A percentile compares a stretch with the other conserved stretches of the same genome.
phyloP scores from a whole-genome alignment of 257 asterid genomes.

The Datura wrightii region DNA sequence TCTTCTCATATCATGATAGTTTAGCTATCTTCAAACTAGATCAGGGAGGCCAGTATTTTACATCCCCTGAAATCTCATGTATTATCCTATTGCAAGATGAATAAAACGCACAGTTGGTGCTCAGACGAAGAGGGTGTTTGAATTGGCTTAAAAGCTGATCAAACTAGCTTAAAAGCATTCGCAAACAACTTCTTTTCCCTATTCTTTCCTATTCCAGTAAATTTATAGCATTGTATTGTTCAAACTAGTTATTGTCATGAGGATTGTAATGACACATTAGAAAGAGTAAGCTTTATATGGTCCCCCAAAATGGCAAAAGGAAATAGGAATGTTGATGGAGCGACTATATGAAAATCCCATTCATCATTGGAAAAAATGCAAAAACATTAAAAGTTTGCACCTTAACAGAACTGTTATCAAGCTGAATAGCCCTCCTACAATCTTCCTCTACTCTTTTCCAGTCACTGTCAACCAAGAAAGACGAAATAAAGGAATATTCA shows the following conservation, averaged over 20 bases:
- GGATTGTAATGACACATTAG: not conserved
- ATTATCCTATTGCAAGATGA: not conserved
- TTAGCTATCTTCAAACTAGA: not conserved
- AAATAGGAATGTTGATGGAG: not conserved
- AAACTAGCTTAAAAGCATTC: no score
- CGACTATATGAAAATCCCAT: not conserved
- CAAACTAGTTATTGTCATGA: not conserved
- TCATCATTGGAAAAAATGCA: not conserved
- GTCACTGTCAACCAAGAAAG: constrained; percentile 49
- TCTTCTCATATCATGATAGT: not conserved
- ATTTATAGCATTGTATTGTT: not conserved
- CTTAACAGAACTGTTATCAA: constrained; percentile 66
- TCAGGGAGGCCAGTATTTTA: not conserved
- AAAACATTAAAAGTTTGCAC: constrained; percentile 35
- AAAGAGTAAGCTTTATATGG: not conserved
- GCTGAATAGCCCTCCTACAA: constrained; percentile 68
- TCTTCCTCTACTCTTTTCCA: constrained; percentile 84
- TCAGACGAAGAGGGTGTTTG: not conserved
- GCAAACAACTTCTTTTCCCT: not conserved
- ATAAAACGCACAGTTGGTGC: not conserved
- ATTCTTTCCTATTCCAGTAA: not conserved
- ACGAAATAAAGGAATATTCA: not conserved
- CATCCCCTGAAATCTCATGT: not conserved
- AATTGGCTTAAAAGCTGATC: not conserved
- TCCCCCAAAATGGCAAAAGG: not conserved